Evolutionary conservation across 768 basidiomycete species (phyloP).

Genomic region (Mycena vulgaris): DNA sequence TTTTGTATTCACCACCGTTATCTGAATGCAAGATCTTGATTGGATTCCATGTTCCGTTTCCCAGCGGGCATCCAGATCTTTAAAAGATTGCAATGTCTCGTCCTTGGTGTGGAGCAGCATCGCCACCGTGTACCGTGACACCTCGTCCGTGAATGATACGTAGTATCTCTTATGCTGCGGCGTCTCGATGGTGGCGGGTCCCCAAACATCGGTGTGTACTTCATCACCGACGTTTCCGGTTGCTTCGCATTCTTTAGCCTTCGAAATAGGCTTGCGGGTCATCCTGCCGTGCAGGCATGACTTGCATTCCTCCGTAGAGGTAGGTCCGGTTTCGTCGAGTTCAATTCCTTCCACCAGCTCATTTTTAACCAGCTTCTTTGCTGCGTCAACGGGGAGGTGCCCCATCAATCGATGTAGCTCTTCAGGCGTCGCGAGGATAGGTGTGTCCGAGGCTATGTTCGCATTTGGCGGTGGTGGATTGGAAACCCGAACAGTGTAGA

Average conservation of each 20-base stretch:
- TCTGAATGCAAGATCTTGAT: slow-evolving; percentile 6
- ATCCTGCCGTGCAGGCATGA: slow-evolving; percentile 50
- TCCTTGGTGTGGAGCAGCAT: slow-evolving; percentile 47
- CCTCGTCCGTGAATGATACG: background rate
- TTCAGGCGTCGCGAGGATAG: slow-evolving; percentile 37
- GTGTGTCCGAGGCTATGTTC: no score
- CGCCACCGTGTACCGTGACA: slow-evolving; percentile 37
- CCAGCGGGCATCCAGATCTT: slow-evolving; percentile 41
- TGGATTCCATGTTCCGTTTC: slow-evolving; percentile 41
- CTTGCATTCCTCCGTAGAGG: slow-evolving; percentile 31
- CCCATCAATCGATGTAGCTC: slow-evolving; percentile 47
- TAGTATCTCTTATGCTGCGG: slow-evolving; percentile 17
- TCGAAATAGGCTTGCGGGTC: slow-evolving; percentile 43
- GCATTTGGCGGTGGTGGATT: background rate
- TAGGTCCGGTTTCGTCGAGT: slow-evolving; percentile 36
- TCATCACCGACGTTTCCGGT: slow-evolving; percentile 44
- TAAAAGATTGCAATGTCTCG: slow-evolving; percentile 42
- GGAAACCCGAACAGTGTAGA: slow-evolving; percentile 15
- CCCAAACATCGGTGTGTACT: slow-evolving; percentile 55
- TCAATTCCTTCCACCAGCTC: slow-evolving; percentile 45
- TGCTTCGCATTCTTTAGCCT: slow-evolving; percentile 39
- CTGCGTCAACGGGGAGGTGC: slow-evolving; percentile 43
- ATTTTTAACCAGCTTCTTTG: slow-evolving; percentile 42
- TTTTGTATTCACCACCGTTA: slow-evolving; percentile 34
- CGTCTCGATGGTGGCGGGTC: no score